Evolutionary conservation across 331 rosid genomes (phyloP).

Genomic region (Malus hybrid): DNA sequence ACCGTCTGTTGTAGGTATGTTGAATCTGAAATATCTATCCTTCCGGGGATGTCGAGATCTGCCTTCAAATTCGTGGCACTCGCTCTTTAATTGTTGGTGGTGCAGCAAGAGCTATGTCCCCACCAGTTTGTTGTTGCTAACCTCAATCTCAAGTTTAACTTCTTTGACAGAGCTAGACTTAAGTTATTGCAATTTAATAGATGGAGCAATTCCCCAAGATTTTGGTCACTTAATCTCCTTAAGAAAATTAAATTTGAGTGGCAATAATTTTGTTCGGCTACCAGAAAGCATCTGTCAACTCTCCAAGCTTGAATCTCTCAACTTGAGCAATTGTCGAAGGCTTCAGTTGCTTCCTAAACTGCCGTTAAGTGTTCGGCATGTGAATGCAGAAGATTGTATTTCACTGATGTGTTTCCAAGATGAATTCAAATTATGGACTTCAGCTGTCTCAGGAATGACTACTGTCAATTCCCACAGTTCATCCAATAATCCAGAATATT

Average conservation of each 20-base stretch:
- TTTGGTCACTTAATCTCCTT: not conserved
- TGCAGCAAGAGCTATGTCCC: not conserved
- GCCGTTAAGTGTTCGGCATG: not conserved
- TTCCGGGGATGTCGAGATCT: not conserved
- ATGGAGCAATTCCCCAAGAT: not conserved
- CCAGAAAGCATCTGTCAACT: not conserved
- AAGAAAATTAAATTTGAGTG: not conserved
- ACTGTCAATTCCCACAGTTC: not conserved
- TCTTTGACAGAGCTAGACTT: not conserved
- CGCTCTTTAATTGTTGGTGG: not conserved
- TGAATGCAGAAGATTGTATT: slow-evolving; percentile 1
- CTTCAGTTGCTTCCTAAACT: slow-evolving; percentile 3
- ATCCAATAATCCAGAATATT: not conserved
- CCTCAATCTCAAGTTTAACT: not conserved
- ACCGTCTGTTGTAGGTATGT: not conserved
- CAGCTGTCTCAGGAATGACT: not conserved
- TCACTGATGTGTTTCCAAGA: not conserved
- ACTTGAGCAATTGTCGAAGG: not conserved
- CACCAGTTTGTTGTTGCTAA: not conserved
- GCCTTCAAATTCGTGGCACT: not conserved
- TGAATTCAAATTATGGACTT: not conserved
- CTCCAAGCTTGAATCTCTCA: not conserved
- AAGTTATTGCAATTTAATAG: not conserved
- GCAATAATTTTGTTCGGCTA: not conserved
- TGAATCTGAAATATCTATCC: not conserved